Base-by-base conservation (phyloP, 306 rosid species). In the Lathyrus sativus region DNA sequence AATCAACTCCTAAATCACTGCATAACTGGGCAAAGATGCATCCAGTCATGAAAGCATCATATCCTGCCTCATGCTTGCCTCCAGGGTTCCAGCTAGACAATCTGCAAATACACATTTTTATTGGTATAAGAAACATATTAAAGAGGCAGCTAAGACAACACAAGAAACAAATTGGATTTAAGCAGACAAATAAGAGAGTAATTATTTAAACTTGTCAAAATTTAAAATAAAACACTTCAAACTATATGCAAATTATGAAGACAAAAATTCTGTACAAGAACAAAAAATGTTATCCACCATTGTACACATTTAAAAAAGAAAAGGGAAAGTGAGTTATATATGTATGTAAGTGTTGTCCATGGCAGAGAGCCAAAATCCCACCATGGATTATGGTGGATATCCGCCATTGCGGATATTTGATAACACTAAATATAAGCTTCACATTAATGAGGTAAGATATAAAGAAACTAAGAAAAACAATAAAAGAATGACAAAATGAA, bases 11-110 rank as follows among this genome's bases (percentile, higher is more conserved):
- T 56, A 86, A 71, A 80, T 88, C 84, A 50, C 78, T 68, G 79
- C 92, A 90, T 45, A 95, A 78, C 79, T 93, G 95, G 61, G 89
- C 87, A 84, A 90, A 93, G 68, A 90, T 77, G 41, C 95, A 86
- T 60, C 99, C 99, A 3, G 97, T 93, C 99, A 90, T 88, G 79
- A 87, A 93, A 75, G 99, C 99, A 82, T 93, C 99, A 62, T 88
- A 90, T 48, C 99, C 97, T 14, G 99, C 99, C 74, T 90, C 99
- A 58, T 93, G 99, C 76, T 84, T 90, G 79, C 86, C 96, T 51
- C 99, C 99, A 43, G 97, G 89, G 54, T 86, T 93, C 99, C 99
- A 93, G 78, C 79, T 85, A 64, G 86, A 85, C 45, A 90, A 88
- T 77, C 99, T 93, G 88, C 80, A 80, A 76, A 73, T 51, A 79